Conservation (phyloP, 176 grass and related monocot genomes). For the Triticum monococcum region DNA sequence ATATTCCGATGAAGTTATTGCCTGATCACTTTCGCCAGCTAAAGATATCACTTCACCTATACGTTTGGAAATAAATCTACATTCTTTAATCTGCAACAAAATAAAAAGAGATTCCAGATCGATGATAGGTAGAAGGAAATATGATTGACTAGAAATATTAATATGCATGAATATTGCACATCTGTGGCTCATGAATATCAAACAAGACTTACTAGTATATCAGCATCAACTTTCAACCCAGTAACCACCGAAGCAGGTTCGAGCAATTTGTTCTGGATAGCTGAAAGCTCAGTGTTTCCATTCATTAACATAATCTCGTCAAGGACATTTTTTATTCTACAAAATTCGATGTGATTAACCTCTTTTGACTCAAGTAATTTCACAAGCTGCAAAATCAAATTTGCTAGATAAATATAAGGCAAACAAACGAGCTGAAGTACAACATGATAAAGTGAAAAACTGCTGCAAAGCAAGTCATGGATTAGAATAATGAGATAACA, state of each 20-base stretch:
- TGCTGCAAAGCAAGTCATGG: not conserved
- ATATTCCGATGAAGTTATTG: constrained; percentile 65
- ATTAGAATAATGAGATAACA: constrained; percentile 1
- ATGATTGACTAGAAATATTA: not conserved
- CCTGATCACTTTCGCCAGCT: constrained; percentile 72
- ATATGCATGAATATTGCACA: constrained; percentile 2
- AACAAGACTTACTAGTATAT: constrained; percentile 58
- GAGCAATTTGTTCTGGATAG: constrained; percentile 59
- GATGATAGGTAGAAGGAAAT: not conserved
- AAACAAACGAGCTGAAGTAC: constrained; percentile 36
- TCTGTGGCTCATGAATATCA: not conserved
- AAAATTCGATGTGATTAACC: constrained; percentile 93
- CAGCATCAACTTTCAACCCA: constrained; percentile 84
- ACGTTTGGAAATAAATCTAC: constrained; percentile 67
- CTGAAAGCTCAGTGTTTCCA: constrained; percentile 68
- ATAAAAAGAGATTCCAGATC: constrained; percentile 11
- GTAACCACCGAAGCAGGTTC: constrained; percentile 67
- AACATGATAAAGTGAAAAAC: constrained; percentile 28
- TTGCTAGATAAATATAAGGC: constrained; percentile 19
- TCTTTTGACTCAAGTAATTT: constrained; percentile 94
- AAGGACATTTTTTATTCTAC: constrained; percentile 87
- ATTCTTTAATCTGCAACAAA: constrained; percentile 72
- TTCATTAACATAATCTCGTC: constrained; percentile 87
- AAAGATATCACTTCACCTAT: constrained; percentile 82
- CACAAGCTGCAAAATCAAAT: constrained; percentile 76